phyloP scores from a whole-genome alignment of 2,329 filamentous ascomycete genomes.

The Colletotrichum eremochloae region DNA sequence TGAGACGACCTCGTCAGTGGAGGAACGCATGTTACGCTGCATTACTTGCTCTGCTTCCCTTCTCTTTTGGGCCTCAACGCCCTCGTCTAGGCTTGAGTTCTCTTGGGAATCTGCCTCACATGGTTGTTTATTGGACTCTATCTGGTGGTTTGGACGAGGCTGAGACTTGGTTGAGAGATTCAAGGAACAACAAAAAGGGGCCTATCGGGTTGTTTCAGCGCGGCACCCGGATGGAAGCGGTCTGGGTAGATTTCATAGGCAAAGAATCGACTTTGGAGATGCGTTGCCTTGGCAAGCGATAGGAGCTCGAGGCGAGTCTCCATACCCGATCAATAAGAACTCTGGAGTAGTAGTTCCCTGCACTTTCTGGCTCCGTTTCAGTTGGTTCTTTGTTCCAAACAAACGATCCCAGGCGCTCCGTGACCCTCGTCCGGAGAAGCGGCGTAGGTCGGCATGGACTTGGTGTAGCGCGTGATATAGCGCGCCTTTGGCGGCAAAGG shows the following conservation, averaged over 20 bases:
- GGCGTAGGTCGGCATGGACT: neutral
- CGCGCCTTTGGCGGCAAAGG: constrained; percentile 3
- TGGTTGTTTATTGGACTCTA: constrained; percentile 20
- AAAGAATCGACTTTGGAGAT: constrained; percentile 7
- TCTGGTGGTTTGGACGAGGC: constrained; percentile 17
- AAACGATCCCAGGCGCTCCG: neutral
- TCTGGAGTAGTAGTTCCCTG: constrained; percentile 20
- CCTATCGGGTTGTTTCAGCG: constrained; percentile 26
- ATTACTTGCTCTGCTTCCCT: neutral
- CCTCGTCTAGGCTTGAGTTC: neutral
- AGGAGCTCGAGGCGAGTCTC: constrained; percentile 28
- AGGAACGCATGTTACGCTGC: constrained; percentile 10
- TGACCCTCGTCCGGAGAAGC: neutral
- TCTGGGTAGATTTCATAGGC: constrained; percentile 23
- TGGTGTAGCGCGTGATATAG: neutral
- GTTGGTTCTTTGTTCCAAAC: constrained; percentile 21
- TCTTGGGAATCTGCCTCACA: constrained; percentile 14
- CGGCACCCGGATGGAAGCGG: neutral
- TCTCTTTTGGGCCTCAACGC: constrained; percentile 4
- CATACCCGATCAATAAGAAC: constrained; percentile 20
- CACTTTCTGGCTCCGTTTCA: neutral
- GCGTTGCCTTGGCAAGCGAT: constrained; percentile 7
- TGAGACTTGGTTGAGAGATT: neutral
- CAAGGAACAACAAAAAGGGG: neutral
- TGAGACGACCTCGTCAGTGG: constrained; percentile 3